Evolutionary conservation across 192 early-diverging fungal genomes (phyloP).

Genomic region (Phycomyces blakesleeanus): DNA sequence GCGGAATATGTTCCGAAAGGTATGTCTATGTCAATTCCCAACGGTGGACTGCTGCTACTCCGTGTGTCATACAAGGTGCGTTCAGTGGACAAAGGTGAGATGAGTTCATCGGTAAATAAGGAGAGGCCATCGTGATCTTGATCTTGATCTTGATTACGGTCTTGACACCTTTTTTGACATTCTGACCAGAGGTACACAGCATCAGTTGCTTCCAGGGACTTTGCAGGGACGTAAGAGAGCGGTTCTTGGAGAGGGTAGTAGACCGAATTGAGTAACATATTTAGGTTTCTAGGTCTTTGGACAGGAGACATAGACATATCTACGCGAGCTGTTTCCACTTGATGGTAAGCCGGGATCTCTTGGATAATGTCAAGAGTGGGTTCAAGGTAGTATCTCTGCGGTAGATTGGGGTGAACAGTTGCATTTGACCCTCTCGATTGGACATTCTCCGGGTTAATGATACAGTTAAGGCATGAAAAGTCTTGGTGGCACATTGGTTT

Average conservation of each 20-base stretch:
- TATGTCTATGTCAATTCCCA: not conserved
- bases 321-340: not conserved
- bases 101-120: not conserved
- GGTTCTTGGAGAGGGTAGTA: not conserved
- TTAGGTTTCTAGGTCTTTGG: not conserved
- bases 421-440: not conserved
- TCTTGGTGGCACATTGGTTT: not conserved
- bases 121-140: not conserved
- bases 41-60: not conserved
- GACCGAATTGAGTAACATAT: not conserved
- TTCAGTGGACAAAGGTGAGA: not conserved
- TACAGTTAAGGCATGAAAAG: not conserved
- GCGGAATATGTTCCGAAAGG: not conserved
- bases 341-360: not conserved
- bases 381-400: not conserved
- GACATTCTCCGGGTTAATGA: not conserved
- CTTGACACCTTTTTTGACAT: not conserved
- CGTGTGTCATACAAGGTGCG: not conserved
- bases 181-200: not conserved
- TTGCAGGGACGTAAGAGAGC: not conserved
- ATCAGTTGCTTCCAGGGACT: not conserved
- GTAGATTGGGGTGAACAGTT: not conserved
- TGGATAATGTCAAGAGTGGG: not conserved
- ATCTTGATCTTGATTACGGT: not conserved
- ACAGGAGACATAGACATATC: not conserved